A percentile compares a stretch with the other conserved stretches of the same genome.
Conservation (phyloP, 768 basidiomycete genomes). For the Tricholoma sp. region DNA sequence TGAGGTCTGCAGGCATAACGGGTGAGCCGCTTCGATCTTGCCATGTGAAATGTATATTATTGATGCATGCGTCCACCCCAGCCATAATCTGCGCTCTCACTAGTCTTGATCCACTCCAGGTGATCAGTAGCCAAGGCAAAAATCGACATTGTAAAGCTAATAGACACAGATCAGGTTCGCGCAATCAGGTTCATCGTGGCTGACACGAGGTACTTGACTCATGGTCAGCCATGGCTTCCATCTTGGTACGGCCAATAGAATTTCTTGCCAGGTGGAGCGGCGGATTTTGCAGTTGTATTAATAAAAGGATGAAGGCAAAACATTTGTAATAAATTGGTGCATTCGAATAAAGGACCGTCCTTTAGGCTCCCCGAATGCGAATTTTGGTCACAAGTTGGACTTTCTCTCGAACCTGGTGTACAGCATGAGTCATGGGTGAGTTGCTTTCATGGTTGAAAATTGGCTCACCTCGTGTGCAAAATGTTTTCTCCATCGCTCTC, state of each 20-base stretch:
- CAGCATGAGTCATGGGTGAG: constrained; percentile 5
- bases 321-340: neutral
- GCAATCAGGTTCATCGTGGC: neutral
- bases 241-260: neutral
- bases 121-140: neutral
- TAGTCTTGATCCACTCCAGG: neutral
- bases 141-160: neutral
- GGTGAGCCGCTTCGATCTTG: constrained; percentile 6
- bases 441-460: constrained; percentile 9
- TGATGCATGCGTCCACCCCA: too few relatives aligned
- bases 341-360: neutral
- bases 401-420: constrained; percentile 73
- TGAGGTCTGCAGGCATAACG: constrained; percentile 19
- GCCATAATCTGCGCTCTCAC: neutral
- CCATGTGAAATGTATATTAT: neutral
- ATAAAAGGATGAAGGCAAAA: neutral
- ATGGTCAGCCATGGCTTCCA: neutral
- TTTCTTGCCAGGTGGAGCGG: neutral
- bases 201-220: neutral
- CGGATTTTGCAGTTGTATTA: neutral
- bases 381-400: constrained; percentile 78
- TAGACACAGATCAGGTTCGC: neutral
- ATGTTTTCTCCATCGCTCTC: constrained; percentile 72
- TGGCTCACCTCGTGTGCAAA: constrained; percentile 68
- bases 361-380: constrained; percentile 66